phyloP scores from a whole-genome alignment of 305 asterid species.

The Fraxinus baroniana region DNA sequence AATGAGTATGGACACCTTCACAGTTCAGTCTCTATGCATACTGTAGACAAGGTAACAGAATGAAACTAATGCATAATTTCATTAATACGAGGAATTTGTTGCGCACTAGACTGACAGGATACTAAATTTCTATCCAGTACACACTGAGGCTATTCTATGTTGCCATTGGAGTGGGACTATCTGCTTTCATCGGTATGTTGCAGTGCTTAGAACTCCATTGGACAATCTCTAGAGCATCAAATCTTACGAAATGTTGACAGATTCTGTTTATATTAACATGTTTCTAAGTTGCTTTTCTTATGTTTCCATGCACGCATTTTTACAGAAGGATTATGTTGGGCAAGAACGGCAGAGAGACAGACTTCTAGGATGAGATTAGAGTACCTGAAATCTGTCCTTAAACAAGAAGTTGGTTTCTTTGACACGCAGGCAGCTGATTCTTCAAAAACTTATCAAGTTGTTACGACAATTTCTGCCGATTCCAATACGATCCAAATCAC shows the following conservation, averaged over 20 bases:
- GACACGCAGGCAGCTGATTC: slow-evolving; percentile 69
- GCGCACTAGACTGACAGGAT: neutral
- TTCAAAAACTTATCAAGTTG: slow-evolving; percentile 66
- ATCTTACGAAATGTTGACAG: neutral
- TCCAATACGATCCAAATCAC: slow-evolving; percentile 64
- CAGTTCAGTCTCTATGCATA: slow-evolving; percentile 26
- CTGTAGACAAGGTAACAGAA: slow-evolving; percentile 56
- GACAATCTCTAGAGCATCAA: neutral
- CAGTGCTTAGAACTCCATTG: neutral
- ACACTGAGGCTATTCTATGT: slow-evolving; percentile 66
- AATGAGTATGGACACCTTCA: slow-evolving; percentile 51
- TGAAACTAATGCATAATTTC: neutral
- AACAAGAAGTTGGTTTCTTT: slow-evolving; percentile 81
- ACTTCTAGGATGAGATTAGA: slow-evolving; percentile 71
- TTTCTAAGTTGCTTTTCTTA: neutral
- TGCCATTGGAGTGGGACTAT: slow-evolving; percentile 72
- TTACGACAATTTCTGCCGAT: slow-evolving; percentile 51
- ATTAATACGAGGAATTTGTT: neutral
- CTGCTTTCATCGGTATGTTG: slow-evolving; percentile 74
- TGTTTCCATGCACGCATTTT: neutral
- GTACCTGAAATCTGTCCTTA: slow-evolving; percentile 68
- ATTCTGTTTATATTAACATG: neutral
- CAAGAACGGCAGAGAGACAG: slow-evolving; percentile 90
- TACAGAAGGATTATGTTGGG: slow-evolving; percentile 81
- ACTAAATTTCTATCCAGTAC: slow-evolving; percentile 43